Base-by-base conservation (phyloP, 176 grass and related monocot species). In the Chrysopogon serrulatus region DNA sequence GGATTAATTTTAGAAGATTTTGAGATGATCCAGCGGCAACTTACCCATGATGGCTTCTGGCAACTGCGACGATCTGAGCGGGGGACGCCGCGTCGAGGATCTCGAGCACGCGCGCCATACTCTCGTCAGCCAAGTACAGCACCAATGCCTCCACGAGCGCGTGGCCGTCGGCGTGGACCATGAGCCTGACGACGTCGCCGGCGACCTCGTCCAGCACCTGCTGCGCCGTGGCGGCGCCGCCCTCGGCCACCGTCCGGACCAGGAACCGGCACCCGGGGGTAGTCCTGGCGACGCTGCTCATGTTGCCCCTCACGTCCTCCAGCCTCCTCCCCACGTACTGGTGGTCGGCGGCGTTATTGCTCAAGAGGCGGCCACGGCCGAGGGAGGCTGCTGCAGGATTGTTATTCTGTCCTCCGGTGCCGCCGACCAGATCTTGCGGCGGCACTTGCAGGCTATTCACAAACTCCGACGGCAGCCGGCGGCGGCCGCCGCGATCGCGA, bases 1-100 rank as follows among this genome's bases (percentile, higher is more conserved):
- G 3, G 11, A n/a, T n/a, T n/a, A n/a, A n/a, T n/a, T n/a, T n/a
- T n/a, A n/a, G n/a, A 3, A 19, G 17, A 19, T 51, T 48, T 48
- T 6, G 45, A 42, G 41, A 42, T 13, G 9, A 62, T 45, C 43
- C 10, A 34, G 30, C 23, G 39, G 8, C 33, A 66, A 27, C 34
- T 53, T 59, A 85, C 83, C 74, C 83, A 27, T 65, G 39, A 6
- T 85, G 48, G 74, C 33, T 71, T 18, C 0, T 71, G 2, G 83
- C 83, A 6, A 76, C 63, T 14, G 36, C 18, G 62, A 85, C 23
- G 74, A 85, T 42, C 21, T 70, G 47, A 8, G 0, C 23, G 2
- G 74, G 49, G 4, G 64, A 13, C 48, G 82, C 65, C 21, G 21
- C 14, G 21, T 6, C 31, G 5, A 85, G 37, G 28, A 10, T 5